A percentile compares a stretch with the other conserved stretches of the same genome.
Conservation (phyloP, 1,284 basidiomycete genomes). For the Agroathelia rolfsii region DNA sequence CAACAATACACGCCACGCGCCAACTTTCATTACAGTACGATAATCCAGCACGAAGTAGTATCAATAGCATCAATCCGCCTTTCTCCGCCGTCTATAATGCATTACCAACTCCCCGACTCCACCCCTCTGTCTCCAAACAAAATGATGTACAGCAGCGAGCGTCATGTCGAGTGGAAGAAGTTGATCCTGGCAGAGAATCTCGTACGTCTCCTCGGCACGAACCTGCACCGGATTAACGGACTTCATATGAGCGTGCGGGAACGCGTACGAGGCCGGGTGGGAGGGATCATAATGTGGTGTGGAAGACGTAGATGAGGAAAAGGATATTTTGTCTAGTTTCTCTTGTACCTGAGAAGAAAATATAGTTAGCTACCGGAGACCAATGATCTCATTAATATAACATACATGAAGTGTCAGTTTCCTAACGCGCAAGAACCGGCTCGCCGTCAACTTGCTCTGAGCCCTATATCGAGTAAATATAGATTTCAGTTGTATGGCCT, state of each 20-base stretch:
- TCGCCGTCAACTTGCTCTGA: constrained; percentile 84
- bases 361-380: constrained; percentile 1
- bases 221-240: constrained; percentile 13
- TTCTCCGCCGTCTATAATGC: constrained; percentile 75
- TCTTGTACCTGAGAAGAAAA: constrained; percentile 61
- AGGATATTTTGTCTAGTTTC: constrained; percentile 60
- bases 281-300: constrained; percentile 27
- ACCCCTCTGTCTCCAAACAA: constrained; percentile 77
- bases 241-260: constrained; percentile 6
- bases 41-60: too few species aligned
- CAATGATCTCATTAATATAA: too few species aligned
- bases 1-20: too few species aligned
- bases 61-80: too few species aligned
- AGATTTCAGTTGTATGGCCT: too few species aligned
- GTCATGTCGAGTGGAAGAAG: constrained; percentile 80
- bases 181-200: constrained; percentile 80
- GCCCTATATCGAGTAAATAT: constrained; percentile 38
- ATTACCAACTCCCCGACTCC: constrained; percentile 75
- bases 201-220: constrained; percentile 67
- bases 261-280: constrained; percentile 34
- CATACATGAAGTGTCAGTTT: constrained; percentile 80
- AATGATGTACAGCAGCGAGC: constrained; percentile 81
- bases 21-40: too few species aligned
- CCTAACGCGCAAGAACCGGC: constrained; percentile 72
- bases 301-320: constrained; percentile 14